A percentile compares a stretch with the other conserved stretches of the same genome.
phyloP scores from a whole-genome alignment of 305 asterid species.

The Fraxinus latifolia region DNA sequence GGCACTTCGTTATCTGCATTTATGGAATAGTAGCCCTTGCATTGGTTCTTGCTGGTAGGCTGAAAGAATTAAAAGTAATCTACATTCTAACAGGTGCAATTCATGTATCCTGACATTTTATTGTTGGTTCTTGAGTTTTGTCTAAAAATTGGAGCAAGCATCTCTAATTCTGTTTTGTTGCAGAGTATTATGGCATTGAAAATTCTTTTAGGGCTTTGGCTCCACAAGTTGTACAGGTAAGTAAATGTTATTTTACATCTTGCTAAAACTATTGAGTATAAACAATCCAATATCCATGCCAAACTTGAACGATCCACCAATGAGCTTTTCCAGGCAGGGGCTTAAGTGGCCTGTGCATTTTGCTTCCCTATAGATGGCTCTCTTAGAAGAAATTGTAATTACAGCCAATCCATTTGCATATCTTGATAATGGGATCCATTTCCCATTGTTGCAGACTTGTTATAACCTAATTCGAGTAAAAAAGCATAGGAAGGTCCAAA shows the following conservation, averaged over 20 bases:
- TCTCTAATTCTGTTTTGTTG: constrained; percentile 29
- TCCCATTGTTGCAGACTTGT: background rate
- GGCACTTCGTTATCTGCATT: constrained; percentile 86
- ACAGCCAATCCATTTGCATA: background rate
- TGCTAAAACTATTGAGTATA: constrained; percentile 7
- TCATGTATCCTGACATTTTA: constrained; percentile 21
- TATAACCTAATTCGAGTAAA: background rate
- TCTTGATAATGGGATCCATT: background rate
- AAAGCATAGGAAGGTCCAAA: background rate
- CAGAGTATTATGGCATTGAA: constrained; percentile 89
- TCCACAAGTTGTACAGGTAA: constrained; percentile 78
- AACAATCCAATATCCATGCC: background rate
- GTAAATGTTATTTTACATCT: constrained; percentile 14
- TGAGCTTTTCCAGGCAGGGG: background rate
- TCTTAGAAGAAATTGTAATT: background rate
- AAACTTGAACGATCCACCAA: constrained; percentile 19
- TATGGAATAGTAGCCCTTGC: constrained; percentile 74
- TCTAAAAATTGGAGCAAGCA: constrained; percentile 19
- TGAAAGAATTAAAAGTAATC: constrained; percentile 68
- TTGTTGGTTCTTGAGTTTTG: constrained; percentile 25
- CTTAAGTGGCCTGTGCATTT: background rate
- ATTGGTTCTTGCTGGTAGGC: constrained; percentile 76
- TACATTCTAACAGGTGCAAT: constrained; percentile 73
- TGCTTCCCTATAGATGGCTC: background rate
- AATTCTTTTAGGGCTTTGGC: constrained; percentile 69